Conservation (phyloP, 202 grass and related monocot genomes). For the Saccharum hybrid region DNA sequence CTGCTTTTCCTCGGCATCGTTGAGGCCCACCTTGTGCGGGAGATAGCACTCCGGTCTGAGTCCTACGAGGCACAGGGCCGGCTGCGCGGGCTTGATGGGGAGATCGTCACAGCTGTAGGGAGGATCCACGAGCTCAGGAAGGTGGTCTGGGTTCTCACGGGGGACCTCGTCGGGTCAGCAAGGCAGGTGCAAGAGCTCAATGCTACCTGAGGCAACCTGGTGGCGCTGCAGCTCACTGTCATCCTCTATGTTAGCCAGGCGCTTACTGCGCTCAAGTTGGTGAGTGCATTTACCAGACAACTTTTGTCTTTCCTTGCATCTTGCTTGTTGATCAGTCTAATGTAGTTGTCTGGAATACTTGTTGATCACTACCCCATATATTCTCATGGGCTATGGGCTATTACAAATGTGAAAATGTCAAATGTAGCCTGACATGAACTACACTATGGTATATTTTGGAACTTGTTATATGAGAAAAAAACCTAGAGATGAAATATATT, state of each 20-base stretch:
- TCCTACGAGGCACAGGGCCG: too few relatives aligned
- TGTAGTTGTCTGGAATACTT: too few relatives aligned
- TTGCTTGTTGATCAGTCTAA: too few relatives aligned
- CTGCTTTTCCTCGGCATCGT: constrained; percentile 82
- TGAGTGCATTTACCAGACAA: too few relatives aligned
- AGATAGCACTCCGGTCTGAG: background rate
- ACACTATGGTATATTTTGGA: background rate
- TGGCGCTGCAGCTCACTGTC: constrained; percentile 80
- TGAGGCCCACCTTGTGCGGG: constrained; percentile 85
- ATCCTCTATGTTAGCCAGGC: constrained; percentile 93
- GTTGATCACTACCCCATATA: background rate
- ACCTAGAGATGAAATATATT: background rate
- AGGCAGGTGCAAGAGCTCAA: constrained; percentile 90
- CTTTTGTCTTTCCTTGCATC: too few relatives aligned
- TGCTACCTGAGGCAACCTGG: constrained; percentile 72
- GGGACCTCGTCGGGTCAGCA: constrained; percentile 77
- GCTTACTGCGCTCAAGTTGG: constrained; percentile 65
- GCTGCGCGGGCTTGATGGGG: too few relatives aligned
- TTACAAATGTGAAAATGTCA: constrained; percentile 5
- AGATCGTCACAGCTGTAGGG: constrained; percentile 73
- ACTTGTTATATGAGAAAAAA: constrained; percentile 18
- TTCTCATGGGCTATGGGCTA: background rate
- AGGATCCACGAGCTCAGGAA: constrained; percentile 83
- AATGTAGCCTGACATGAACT: constrained; percentile 25
- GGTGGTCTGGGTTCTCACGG: constrained; percentile 69